Evolutionary conservation across 2,329 filamentous ascomycete species (phyloP).

Genomic region (Penicillium verrucosum): DNA sequence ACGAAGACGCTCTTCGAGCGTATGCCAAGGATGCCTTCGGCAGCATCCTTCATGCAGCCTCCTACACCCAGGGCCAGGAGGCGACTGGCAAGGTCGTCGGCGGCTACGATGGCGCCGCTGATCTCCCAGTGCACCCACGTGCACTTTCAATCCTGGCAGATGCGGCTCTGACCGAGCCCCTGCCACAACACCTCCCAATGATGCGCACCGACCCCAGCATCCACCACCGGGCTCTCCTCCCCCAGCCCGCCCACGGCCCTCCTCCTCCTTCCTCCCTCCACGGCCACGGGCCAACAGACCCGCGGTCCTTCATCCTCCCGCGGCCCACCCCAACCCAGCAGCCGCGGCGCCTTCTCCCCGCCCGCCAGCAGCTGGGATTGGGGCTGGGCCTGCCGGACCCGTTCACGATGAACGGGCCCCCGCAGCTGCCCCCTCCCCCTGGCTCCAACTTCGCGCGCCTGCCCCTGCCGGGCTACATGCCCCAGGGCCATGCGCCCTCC

Average conservation of each 20-base stretch:
- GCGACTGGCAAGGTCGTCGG: not conserved
- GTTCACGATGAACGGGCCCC: slow-evolving; percentile 36
- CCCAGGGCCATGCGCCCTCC: slow-evolving; percentile 8
- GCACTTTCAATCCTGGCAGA: slow-evolving; percentile 39
- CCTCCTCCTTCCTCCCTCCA: slow-evolving; percentile 24
- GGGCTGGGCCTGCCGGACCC: slow-evolving; percentile 35
- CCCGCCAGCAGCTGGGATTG: slow-evolving; percentile 34
- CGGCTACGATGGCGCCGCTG: slow-evolving; percentile 9
- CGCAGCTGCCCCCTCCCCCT: slow-evolving; percentile 42
- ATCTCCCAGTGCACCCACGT: slow-evolving; percentile 14
- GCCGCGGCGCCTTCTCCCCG: slow-evolving; percentile 38
- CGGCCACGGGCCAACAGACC: slow-evolving; percentile 26
- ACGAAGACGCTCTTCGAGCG: slow-evolving; percentile 24
- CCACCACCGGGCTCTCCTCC: slow-evolving; percentile 31
- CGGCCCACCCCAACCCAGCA: slow-evolving; percentile 29
- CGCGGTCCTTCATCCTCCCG: slow-evolving; percentile 28
- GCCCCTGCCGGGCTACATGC: slow-evolving; percentile 29
- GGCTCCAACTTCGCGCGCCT: slow-evolving; percentile 38
- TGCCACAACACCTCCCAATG: slow-evolving; percentile 42
- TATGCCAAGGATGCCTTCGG: slow-evolving; percentile 23
- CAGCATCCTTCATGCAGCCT: slow-evolving; percentile 31
- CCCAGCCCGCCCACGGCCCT: slow-evolving; percentile 23
- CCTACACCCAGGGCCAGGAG: slow-evolving; percentile 17
- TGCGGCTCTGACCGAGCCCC: slow-evolving; percentile 21
- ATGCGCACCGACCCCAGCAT: slow-evolving; percentile 42